phyloP scores from a whole-genome alignment of 768 basidiomycete species.

The Suillus decipiens region DNA sequence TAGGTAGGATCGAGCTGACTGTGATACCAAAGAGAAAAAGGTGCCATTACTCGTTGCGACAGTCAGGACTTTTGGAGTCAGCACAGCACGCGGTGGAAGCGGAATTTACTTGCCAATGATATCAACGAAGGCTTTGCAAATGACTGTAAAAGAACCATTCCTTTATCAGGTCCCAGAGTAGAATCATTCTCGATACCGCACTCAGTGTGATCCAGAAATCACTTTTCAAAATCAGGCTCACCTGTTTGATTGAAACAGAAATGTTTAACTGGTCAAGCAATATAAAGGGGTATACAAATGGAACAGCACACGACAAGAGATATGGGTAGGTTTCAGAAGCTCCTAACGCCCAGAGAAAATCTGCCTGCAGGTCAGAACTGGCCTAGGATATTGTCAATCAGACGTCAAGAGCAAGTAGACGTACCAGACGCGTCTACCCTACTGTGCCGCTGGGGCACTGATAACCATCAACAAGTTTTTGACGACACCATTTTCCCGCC shows the following conservation, averaged over 20 bases:
- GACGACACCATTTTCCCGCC: conserved; percentile 51
- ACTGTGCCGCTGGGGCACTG: conserved; percentile 32
- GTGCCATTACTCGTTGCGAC: conserved; percentile 62
- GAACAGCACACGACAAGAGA: conserved; percentile 67
- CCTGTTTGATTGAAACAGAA: conserved; percentile 55
- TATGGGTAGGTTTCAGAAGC: conserved; percentile 73
- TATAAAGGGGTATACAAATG: conserved; percentile 52
- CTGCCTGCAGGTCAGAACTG: conserved; percentile 52
- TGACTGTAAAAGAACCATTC: not conserved
- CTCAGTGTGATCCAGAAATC: not conserved
- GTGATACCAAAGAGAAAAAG: too few relatives aligned
- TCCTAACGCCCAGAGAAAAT: conserved; percentile 63
- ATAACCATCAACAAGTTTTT: conserved; percentile 54
- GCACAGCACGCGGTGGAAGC: conserved; percentile 48
- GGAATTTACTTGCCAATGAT: too few relatives aligned
- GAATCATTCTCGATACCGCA: not conserved
- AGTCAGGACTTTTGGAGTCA: conserved; percentile 57
- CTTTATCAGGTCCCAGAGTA: not conserved
- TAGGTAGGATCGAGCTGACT: conserved; percentile 34
- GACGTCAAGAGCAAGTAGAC: too few relatives aligned
- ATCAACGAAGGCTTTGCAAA: not conserved
- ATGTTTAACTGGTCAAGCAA: conserved; percentile 51
- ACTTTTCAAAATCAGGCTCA: conserved; percentile 12
- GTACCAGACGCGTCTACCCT: too few relatives aligned
- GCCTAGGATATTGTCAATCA: too few relatives aligned